Conservation (phyloP, 345 rosid genomes). For the Arabidopsis thaliana region DNA sequence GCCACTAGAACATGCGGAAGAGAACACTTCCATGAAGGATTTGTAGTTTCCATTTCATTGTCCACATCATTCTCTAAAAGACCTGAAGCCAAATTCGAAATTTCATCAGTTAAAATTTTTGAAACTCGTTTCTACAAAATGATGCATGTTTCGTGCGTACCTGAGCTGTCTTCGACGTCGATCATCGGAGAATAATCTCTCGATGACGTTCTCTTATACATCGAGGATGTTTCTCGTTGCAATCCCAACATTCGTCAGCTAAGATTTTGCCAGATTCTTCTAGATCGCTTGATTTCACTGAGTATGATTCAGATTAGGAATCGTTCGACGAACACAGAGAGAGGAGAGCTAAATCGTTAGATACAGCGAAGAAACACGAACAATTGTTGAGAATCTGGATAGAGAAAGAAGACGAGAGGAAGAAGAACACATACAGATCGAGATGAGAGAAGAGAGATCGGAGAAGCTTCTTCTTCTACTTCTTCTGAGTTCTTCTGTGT, state of each 20-base stretch:
- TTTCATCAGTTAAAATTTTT: not conserved
- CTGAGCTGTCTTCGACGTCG: constrained; percentile 71
- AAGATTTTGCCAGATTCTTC: constrained; percentile 4
- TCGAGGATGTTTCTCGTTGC: constrained; percentile 58
- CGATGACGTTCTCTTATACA: constrained; percentile 73
- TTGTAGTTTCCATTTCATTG: constrained; percentile 55
- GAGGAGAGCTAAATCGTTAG: not conserved
- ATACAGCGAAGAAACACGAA: constrained; percentile 2
- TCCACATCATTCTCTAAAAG: constrained; percentile 45
- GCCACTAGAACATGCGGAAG: constrained; percentile 87
- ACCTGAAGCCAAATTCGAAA: constrained; percentile 53
- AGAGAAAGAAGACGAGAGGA: not conserved
- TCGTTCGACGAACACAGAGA: not conserved
- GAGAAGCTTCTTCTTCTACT: not conserved
- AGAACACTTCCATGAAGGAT: constrained; percentile 86
- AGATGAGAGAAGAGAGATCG: not conserved
- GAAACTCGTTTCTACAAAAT: not conserved
- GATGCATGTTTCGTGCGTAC: constrained; percentile 38
- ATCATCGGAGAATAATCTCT: constrained; percentile 56
- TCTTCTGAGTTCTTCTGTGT: not conserved
- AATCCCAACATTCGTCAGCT: constrained; percentile 67
- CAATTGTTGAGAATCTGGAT: not conserved
- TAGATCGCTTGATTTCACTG: constrained; percentile 32
- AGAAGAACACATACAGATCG: constrained; percentile 1
- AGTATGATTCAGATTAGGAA: constrained; percentile 11